Evolutionary conservation across 208 protist genomes (phyloP).

Genomic region (Wallacemonas collosoma): DNA sequence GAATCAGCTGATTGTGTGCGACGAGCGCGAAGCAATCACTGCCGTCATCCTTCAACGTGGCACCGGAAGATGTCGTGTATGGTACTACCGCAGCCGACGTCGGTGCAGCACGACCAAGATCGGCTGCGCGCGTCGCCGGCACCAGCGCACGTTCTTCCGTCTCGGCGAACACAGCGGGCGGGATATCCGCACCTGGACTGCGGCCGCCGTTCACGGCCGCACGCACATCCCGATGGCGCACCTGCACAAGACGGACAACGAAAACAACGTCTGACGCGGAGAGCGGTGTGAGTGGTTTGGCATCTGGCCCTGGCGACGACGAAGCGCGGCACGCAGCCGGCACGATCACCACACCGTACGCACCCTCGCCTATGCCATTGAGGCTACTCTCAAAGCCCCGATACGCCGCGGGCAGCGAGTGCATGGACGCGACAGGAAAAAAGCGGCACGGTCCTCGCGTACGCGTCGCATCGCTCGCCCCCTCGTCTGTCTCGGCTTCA

Average conservation of each 20-base stretch:
- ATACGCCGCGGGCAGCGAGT: conserved; percentile 33
- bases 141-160: background rate
- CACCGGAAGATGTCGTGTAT: no score
- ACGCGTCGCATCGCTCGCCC: background rate
- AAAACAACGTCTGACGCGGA: conserved; percentile 32
- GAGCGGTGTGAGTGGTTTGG: background rate
- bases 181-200: background rate
- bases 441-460: conserved; percentile 43
- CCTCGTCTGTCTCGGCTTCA: conserved; percentile 10
- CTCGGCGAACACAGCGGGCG: conserved; percentile 28
- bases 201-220: background rate
- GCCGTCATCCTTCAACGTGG: no score
- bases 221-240: conserved; percentile 10
- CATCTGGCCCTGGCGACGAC: background rate
- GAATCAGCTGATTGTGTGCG: background rate
- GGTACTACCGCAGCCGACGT: no score
- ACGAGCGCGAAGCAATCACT: no score
- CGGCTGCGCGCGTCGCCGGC: background rate
- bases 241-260: conserved; percentile 55
- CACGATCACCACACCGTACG: conserved; percentile 48
- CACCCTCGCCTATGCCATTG: conserved; percentile 60
- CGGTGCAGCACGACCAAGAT: no score
- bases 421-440: conserved; percentile 36
- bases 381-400: conserved; percentile 72
- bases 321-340: background rate